Evolutionary conservation across 352 stramenopile genomes (phyloP), one percentile per base, ranked within the genome.

Genomic region (Globisporangium canariense): DNA sequence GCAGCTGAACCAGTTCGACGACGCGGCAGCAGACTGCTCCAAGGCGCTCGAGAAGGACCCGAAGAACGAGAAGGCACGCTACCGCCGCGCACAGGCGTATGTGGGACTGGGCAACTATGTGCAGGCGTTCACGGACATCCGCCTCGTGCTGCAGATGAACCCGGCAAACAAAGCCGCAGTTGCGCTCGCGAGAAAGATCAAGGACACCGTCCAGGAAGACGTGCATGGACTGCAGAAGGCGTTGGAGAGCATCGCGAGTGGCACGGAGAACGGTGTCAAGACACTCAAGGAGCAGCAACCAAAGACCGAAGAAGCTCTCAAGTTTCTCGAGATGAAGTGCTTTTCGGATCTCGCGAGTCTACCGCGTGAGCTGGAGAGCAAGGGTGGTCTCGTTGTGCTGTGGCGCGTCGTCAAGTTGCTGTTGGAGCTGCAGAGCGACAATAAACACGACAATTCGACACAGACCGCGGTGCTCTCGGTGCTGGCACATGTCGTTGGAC

Each of bases 311-410:
- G 84, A 91, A 59, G 81, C 85, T 25, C 66, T 93, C 58, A 67
- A 81, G 64, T 93, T 89, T 58, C 74, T 94, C 20, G 85, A 93
- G 59, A 83, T 87, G 76, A 92, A 91, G 58, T 86, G 80, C 46
- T 75, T 79, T 10, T 70, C 77, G 49, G 80, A 92, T 51, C 63
- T 87, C 2, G 49, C 68, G 41, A 83, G 57, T 65, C 64, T 93
- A 6, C 78, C 80, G 5, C 76, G 74, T 0, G 82, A 91, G 58
- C 69, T 91, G 28, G 73, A 75, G 18, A 76, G 71, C 32, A 80
- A 84, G 60, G 78, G 81, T 20, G 82, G 83, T 8, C n/a, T 93
- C 8, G 40, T 60, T 0, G 71, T 91, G 20, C 62, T 89, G 5
- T 93, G 83, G 83, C 75, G 71, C 47, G 71, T 70, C 18, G 71